phyloP scores from a whole-genome alignment of 495 filamentous ascomycete genomes.

The Copromyces sp. region DNA sequence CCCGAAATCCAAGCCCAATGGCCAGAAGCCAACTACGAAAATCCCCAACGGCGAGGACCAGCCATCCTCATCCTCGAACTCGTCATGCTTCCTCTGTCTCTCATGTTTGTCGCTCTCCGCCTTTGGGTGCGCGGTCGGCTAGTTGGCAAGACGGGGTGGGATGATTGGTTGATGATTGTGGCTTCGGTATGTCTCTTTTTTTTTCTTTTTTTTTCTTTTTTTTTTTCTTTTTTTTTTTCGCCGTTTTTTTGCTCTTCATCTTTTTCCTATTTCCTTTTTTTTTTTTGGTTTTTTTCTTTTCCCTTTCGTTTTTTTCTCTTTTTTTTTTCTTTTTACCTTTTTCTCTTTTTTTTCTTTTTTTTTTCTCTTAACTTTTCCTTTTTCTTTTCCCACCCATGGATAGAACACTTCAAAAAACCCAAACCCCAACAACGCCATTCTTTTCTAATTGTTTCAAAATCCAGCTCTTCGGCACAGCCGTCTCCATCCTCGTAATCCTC shows the following conservation, averaged over 20 bases:
- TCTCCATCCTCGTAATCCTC: conserved; percentile 17
- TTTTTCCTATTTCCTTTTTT: no score
- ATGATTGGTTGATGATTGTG: conserved; percentile 23
- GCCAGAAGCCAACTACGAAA: conserved; percentile 45
- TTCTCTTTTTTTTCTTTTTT: no score
- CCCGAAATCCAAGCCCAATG: conserved; percentile 33
- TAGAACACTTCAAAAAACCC: no score
- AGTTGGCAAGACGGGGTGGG: conserved; percentile 10
- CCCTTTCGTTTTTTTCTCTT: no score
- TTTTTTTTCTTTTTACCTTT: no score
- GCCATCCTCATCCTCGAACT: conserved; percentile 17
- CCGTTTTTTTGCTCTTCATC: no score
- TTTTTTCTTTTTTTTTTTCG: no score
- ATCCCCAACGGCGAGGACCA: conserved; percentile 42
- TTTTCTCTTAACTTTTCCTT: no score
- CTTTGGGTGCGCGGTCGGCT: conserved; percentile 14
- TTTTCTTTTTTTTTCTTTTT: no score
- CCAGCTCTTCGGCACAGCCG: conserved; percentile 14
- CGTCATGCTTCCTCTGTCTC: conserved; percentile 9
- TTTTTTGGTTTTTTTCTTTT: no score
- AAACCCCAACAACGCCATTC: no score
- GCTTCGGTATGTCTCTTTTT: not conserved
- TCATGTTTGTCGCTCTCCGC: conserved; percentile 13
- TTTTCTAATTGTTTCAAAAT: not conserved
- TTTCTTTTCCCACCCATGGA: no score